Conservation (phyloP, 345 rosid species). For the Syzygium grande region DNA sequence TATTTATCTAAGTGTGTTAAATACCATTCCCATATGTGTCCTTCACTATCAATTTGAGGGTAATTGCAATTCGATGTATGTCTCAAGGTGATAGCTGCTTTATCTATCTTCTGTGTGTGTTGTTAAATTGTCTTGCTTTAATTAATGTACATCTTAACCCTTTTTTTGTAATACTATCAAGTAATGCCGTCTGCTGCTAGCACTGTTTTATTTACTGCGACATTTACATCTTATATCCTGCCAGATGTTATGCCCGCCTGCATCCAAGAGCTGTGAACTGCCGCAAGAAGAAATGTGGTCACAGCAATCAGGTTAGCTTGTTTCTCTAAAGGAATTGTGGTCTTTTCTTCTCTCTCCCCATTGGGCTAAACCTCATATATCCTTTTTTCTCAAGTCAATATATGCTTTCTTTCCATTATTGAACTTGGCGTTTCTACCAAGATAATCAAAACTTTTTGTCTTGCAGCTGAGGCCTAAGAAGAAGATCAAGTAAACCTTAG, state of each 20-base stretch:
- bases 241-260: conserved; percentile 87
- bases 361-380: not conserved
- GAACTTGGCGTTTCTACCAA: not conserved
- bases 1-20: not conserved
- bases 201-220: too few species aligned
- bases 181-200: not conserved
- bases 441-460: not conserved
- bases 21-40: not conserved
- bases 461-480: conserved; percentile 98
- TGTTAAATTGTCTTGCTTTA: not conserved
- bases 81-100: not conserved
- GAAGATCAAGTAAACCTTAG: conserved; percentile 58
- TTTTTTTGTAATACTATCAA: not conserved
- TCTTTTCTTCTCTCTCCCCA: too few species aligned
- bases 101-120: not conserved
- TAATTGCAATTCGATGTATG: not conserved
- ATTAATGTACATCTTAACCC: not conserved
- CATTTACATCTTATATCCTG: too few species aligned
- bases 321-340: too few species aligned
- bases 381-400: not conserved
- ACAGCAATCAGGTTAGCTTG: conserved; percentile 78
- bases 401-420: not conserved
- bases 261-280: conserved; percentile 98
- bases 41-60: not conserved
- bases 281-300: conserved; percentile 98